Percentiles rank a stretch among this genome's conserved stretches.
Evolutionary conservation across 768 basidiomycete species (phyloP).

Genomic region (Melanogaster broomeanus): DNA sequence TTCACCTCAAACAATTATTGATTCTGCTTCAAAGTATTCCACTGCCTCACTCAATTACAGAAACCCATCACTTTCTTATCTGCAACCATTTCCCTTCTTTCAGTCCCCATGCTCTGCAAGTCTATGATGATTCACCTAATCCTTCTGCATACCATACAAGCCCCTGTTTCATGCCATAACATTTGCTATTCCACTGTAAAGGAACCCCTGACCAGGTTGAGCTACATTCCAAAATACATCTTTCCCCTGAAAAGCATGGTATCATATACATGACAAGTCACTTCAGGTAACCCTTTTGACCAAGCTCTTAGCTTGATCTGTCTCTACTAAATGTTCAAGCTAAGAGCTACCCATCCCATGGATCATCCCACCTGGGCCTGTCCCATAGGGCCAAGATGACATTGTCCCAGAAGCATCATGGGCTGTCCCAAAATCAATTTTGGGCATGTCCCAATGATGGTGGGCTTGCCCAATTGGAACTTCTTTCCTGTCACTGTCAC

Average conservation of each 20-base stretch:
- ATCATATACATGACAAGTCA: slow-evolving; percentile 11
- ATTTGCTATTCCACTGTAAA: background rate
- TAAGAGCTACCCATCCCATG: too few relatives aligned
- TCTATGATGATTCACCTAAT: background rate
- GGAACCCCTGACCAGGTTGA: rapidly evolving
- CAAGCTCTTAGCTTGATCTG: too few relatives aligned
- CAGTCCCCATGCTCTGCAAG: background rate
- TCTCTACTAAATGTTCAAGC: too few relatives aligned
- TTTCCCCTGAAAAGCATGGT: background rate
- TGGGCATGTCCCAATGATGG: too few relatives aligned
- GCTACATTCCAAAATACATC: background rate
- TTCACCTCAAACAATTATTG: slow-evolving; percentile 2
- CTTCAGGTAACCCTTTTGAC: too few relatives aligned
- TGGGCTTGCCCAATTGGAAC: too few relatives aligned
- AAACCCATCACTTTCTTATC: slow-evolving; percentile 14
- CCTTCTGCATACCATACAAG: background rate
- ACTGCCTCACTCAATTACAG: background rate
- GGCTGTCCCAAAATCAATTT: too few relatives aligned
- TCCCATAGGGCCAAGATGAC: too few relatives aligned
- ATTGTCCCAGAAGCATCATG: too few relatives aligned
- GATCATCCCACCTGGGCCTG: too few relatives aligned
- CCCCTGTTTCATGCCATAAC: background rate
- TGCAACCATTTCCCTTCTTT: slow-evolving; percentile 4
- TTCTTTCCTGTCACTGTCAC: too few relatives aligned
- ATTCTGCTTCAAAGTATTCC: slow-evolving; percentile 11